Conservation (phyloP, 2,329 filamentous ascomycete species). For the Colletotrichum sp. region DNA sequence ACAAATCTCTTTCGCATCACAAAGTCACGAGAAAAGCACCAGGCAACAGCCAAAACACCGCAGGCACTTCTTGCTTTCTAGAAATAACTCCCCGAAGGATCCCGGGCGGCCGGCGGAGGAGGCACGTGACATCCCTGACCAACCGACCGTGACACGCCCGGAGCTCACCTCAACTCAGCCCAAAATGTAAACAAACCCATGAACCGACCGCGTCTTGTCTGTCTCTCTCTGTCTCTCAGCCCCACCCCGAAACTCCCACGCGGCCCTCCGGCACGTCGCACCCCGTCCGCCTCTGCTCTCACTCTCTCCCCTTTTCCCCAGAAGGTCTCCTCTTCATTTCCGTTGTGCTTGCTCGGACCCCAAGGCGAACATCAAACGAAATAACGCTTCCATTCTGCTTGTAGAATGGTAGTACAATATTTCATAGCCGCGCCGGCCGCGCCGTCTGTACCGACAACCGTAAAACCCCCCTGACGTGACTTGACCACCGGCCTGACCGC, state of each 20-base stretch:
- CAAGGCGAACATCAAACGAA: neutral
- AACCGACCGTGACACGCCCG: neutral
- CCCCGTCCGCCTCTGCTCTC: neutral
- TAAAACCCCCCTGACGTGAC: neutral
- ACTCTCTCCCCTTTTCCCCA: neutral
- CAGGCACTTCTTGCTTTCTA: neutral
- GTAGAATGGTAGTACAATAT: no score
- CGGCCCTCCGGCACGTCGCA: neutral
- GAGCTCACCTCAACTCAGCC: neutral
- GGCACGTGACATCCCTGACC: neutral
- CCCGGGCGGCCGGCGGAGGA: neutral
- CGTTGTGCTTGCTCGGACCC: neutral
- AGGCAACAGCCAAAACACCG: neutral
- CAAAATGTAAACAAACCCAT: slow-evolving; percentile 4
- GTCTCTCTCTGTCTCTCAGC: slow-evolving; percentile 3
- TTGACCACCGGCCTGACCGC: neutral
- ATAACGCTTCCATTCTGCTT: neutral
- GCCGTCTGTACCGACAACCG: neutral
- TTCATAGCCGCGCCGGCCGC: neutral
- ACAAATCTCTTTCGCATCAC: neutral
- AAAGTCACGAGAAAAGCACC: neutral
- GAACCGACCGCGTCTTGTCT: slow-evolving; percentile 5
- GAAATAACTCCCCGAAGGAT: neutral
- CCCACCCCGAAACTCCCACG: slow-evolving; percentile 21
- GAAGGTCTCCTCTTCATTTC: neutral